These are phyloP conservation scores for Hymenoscyphus occultus DNA, from an alignment of 2,329 filamentous ascomycete species.

Conservation along the genomic window DNA sequence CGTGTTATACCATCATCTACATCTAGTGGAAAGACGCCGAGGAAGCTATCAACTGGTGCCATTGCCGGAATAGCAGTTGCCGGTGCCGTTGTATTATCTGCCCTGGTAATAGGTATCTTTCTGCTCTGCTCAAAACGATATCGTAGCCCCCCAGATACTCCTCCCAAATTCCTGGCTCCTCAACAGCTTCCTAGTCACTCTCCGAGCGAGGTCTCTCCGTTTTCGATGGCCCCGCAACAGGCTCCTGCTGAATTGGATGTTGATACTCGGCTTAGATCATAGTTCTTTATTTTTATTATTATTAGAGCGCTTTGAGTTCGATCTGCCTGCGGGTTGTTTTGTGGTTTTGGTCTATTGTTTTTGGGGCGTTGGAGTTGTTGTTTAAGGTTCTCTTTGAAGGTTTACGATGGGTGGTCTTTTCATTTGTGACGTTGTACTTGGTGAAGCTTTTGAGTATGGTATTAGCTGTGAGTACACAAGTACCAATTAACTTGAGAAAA, in stretches of 20 bases:
- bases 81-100: slow-evolving; percentile 34
- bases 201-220: background rate
- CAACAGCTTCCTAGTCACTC: background rate
- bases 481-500: too few relatives aligned
- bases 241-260: background rate
- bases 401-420: too few relatives aligned
- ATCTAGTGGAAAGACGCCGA: slow-evolving; percentile 41
- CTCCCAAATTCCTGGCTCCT: background rate
- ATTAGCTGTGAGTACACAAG: too few relatives aligned
- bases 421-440: too few relatives aligned
- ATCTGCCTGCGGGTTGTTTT: background rate
- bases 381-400: too few relatives aligned
- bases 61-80: slow-evolving; percentile 46
- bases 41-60: slow-evolving; percentile 38
- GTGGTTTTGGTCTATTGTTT: background rate
- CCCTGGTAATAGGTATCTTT: slow-evolving; percentile 26
- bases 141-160: background rate
- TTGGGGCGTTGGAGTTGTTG: too few relatives aligned
- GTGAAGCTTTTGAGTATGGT: too few relatives aligned
- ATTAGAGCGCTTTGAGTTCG: background rate
- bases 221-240: background rate
- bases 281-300: background rate
- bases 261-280: background rate
- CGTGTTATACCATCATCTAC: slow-evolving; percentile 33
- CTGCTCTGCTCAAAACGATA: background rate